Base-by-base conservation (phyloP, 352 stramenopile species). In the Phytopythium mirpurense region DNA sequence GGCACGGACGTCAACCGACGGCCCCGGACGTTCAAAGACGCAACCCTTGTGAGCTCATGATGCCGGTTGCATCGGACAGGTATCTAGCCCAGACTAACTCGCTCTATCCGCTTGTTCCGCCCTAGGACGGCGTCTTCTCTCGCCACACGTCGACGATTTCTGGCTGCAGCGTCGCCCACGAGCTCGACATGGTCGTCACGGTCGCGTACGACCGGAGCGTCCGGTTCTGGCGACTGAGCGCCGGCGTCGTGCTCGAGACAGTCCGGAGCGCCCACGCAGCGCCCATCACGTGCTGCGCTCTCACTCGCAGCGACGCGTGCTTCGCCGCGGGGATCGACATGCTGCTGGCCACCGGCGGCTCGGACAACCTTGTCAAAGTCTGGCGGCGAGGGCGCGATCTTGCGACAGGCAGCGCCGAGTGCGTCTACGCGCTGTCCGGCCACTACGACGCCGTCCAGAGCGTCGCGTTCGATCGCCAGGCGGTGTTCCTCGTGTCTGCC, bases 291-390 rank as follows among this genome's bases (percentile, higher is more conserved):
- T 70, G 63, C 46, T 82, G 72, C n/a, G 57, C 75, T 4, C 44
- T 86, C 3, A 83, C 74, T 14, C 67, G 56, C 1, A 49, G 63
- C 10, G 62, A 51, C 0, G 70, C 64, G 1, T 65, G 55, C 15
- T 41, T 67, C 46, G 32, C 53, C 2, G 56, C 24, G n/a, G 11
- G 55, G 12, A 58, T 64, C 48, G 56, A 80, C 2, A 64, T 78
- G 32, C 34, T 85, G 5, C 50, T 86, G 14, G 73, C 74, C 5
- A 88, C 75, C 16, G 72, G 72, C 24, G 78, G 59, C 9, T 76
- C 72, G 19, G 78, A 86, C 57, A 86, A 86, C 24, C 48, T 83
- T n/a, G 67, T 86, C 24, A 88, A 86, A 53, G 61, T 88, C 0
- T 86, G 78, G 78, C 54, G 63, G 3, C 57, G 63, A 26, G 41